Evolutionary conservation across 2,329 filamentous ascomycete genomes (phyloP).

Genomic region (Cytospora piceae): DNA sequence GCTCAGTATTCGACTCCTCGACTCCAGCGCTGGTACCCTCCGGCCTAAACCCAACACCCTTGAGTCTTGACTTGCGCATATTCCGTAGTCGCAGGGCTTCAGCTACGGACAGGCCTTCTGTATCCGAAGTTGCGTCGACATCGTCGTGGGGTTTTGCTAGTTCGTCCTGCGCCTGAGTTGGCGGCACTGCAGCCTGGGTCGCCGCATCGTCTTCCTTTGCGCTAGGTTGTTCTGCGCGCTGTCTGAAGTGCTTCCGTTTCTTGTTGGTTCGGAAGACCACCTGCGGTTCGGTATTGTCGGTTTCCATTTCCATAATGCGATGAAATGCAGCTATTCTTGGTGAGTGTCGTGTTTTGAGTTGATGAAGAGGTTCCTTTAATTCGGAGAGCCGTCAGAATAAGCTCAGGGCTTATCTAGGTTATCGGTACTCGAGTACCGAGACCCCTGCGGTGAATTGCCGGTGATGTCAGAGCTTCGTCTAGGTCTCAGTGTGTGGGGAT

Average conservation of each 20-base stretch:
- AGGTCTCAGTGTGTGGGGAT: background rate
- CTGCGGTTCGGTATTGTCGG: conserved; percentile 35
- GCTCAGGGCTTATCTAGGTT: conserved; percentile 23
- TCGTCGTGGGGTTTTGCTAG: conserved; percentile 27
- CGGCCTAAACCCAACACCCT: conserved; percentile 61
- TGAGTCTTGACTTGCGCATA: conserved; percentile 51
- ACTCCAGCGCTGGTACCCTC: conserved; percentile 30
- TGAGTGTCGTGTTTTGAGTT: conserved; percentile 5
- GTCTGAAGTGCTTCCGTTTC: conserved; percentile 64
- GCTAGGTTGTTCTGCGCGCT: conserved; percentile 43
- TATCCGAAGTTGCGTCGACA: conserved; percentile 14
- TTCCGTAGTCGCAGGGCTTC: conserved; percentile 59
- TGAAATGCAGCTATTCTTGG: background rate
- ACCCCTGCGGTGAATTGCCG: background rate
- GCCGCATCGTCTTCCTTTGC: conserved; percentile 14
- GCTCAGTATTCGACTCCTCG: conserved; percentile 35
- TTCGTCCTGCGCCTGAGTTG: conserved; percentile 26
- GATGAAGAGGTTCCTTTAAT: conserved; percentile 3
- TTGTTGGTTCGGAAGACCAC: conserved; percentile 61
- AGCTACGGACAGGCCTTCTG: conserved; percentile 48
- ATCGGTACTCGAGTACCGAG: conserved; percentile 7
- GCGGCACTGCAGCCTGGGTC: conserved; percentile 10
- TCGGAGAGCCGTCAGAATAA: conserved; percentile 20
- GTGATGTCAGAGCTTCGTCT: conserved; percentile 16
- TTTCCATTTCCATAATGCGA: conserved; percentile 32